phyloP scores from a whole-genome alignment of 2,329 filamentous ascomycete genomes.

The Verticillium nonalfalfae region DNA sequence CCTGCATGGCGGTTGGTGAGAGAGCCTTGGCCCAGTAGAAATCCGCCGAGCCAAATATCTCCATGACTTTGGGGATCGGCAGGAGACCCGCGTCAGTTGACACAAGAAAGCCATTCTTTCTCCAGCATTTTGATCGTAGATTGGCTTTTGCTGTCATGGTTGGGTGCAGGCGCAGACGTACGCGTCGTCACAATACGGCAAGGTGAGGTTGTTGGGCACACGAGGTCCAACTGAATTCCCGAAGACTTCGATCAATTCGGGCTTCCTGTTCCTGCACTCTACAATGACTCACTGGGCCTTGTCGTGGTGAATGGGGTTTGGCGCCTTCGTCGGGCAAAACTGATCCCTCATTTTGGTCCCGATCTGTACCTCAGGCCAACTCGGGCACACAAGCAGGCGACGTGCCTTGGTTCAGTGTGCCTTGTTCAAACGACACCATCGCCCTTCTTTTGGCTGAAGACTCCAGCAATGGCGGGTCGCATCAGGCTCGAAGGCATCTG shows the following conservation, averaged over 20 bases:
- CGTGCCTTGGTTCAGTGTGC: too few relatives aligned
- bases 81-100: slow-evolving; percentile 53
- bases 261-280: too few relatives aligned
- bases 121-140: slow-evolving; percentile 27
- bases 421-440: not conserved
- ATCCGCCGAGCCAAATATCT: slow-evolving; percentile 46
- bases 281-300: too few relatives aligned
- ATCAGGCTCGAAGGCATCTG: not conserved
- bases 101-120: slow-evolving; percentile 47
- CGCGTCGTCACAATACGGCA: too few relatives aligned
- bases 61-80: slow-evolving; percentile 45
- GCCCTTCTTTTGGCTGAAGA: not conserved
- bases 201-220: too few relatives aligned
- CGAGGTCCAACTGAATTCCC: too few relatives aligned
- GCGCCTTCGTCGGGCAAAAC: too few relatives aligned
- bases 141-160: not conserved
- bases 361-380: not conserved
- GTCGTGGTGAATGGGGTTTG: too few relatives aligned
- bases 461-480: not conserved
- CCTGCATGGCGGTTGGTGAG: slow-evolving; percentile 38
- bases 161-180: not conserved
- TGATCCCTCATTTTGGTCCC: too few relatives aligned
- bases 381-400: not conserved
- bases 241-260: too few relatives aligned
- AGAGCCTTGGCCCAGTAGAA: slow-evolving; percentile 55